phyloP scores from a whole-genome alignment of 345 rosid species.

The Citrus unshiu region DNA sequence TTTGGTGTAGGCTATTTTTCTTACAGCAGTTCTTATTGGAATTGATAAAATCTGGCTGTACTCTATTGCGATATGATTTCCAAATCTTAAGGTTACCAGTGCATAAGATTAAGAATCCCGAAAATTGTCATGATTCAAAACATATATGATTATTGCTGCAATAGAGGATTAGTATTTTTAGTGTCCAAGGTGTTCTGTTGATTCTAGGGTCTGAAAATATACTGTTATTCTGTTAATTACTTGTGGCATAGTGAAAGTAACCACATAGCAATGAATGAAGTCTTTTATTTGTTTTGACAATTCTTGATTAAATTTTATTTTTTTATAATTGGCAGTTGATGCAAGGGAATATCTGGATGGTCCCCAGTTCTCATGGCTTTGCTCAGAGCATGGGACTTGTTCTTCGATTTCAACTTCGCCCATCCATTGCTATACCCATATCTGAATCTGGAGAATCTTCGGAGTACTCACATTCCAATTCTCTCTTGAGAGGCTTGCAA shows the following conservation, averaged over 20 bases:
- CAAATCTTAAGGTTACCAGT: too few species aligned
- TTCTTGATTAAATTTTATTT: not conserved
- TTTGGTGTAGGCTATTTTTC: not conserved
- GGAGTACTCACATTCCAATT: slow-evolving; percentile 54
- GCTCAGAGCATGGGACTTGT: slow-evolving; percentile 71
- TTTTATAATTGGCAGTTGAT: slow-evolving; percentile 48
- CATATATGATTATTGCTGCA: not conserved
- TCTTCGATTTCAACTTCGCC: slow-evolving; percentile 58
- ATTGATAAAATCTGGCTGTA: not conserved
- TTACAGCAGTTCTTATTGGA: not conserved
- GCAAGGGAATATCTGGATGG: slow-evolving; percentile 82
- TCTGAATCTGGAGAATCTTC: slow-evolving; percentile 45
- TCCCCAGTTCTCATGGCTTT: slow-evolving; percentile 51
- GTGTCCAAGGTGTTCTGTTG: not conserved
- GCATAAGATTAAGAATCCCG: not conserved
- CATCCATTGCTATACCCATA: slow-evolving; percentile 38
- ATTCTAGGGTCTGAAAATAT: not conserved
- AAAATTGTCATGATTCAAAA: not conserved
- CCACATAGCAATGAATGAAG: not conserved
- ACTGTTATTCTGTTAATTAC: not conserved
- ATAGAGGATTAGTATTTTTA: not conserved
- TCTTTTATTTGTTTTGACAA: not conserved
- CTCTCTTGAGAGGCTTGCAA: slow-evolving; percentile 64
- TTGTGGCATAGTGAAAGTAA: not conserved
- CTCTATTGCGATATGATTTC: not conserved